Percentiles rank a stretch among this genome's conserved stretches.
Evolutionary conservation across 2,329 filamentous ascomycete genomes (phyloP).

Genomic region (Nothophaeocryptopus gaeumannii): DNA sequence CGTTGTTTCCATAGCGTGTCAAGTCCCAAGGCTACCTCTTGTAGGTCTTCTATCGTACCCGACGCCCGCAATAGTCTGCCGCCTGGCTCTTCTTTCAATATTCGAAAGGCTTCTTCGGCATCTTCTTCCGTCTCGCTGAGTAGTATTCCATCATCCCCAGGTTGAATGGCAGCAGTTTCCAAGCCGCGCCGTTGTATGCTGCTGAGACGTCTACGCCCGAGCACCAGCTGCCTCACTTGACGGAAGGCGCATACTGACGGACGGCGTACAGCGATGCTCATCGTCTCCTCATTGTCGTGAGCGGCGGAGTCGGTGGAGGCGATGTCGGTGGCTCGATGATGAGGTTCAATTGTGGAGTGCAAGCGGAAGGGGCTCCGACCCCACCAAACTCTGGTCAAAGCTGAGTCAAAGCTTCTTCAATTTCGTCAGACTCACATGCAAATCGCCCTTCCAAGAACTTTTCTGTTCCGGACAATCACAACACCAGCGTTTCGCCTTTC

Average conservation of each 20-base stretch:
- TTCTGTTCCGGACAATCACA: conserved; percentile 14
- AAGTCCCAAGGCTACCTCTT: conserved; percentile 15
- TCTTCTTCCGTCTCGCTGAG: neutral
- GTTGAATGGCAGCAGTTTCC: conserved; percentile 14
- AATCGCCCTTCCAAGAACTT: conserved; percentile 5
- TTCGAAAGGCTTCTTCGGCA: neutral
- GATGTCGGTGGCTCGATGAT: neutral
- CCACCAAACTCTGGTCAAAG: conserved; percentile 1
- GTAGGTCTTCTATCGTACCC: neutral
- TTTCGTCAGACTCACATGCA: conserved; percentile 4
- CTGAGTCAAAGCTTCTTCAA: no score
- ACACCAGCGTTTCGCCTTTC: neutral
- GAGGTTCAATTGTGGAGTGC: neutral
- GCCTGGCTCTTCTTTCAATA: neutral
- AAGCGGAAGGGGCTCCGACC: conserved; percentile 6
- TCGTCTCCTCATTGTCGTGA: neutral
- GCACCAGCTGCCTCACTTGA: conserved; percentile 19
- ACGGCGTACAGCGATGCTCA: conserved; percentile 23
- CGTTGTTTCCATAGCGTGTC: conserved; percentile 24
- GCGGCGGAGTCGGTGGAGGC: neutral
- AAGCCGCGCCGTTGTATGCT: conserved; percentile 16
- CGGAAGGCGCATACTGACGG: conserved; percentile 25
- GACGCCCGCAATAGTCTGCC: neutral
- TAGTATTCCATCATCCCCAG: conserved; percentile 20
- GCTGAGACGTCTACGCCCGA: conserved; percentile 18